Evolutionary conservation across 2,329 filamentous ascomycete species (phyloP).

Genomic region (Helicocarpus griseus): DNA sequence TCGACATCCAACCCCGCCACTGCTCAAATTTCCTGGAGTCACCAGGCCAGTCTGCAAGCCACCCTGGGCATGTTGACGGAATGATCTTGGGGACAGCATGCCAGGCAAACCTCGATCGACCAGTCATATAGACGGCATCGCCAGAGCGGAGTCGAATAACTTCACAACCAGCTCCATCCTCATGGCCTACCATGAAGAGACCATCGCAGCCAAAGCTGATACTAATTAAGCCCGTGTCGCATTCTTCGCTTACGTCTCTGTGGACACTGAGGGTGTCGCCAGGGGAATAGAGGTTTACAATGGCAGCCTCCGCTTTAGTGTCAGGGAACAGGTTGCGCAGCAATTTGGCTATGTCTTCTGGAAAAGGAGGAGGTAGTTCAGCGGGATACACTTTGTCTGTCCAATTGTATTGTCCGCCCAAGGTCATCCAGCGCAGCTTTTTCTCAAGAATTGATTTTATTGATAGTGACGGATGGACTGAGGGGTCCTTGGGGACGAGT

Average conservation of each 20-base stretch:
- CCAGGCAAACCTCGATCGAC: constrained; percentile 78
- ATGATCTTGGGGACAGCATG: constrained; percentile 88
- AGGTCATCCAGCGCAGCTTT: constrained; percentile 84
- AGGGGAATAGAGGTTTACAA: constrained; percentile 85
- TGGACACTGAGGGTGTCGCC: constrained; percentile 89
- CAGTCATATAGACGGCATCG: constrained; percentile 83
- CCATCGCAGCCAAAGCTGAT: constrained; percentile 85
- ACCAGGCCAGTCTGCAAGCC: constrained; percentile 65
- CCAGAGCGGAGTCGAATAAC: constrained; percentile 64
- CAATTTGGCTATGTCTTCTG: constrained; percentile 59
- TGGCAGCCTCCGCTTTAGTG: constrained; percentile 76
- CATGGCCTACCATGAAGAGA: constrained; percentile 73
- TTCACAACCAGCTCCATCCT: constrained; percentile 35
- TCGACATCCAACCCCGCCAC: constrained; percentile 81
- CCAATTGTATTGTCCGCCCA: constrained; percentile 97
- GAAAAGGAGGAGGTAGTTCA: constrained; percentile 60
- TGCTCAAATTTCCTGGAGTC: constrained; percentile 42
- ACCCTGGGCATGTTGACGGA: constrained; percentile 64
- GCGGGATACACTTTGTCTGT: constrained; percentile 72
- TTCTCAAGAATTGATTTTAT: constrained; percentile 62
- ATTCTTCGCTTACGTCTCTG: constrained; percentile 83
- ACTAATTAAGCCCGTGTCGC: constrained; percentile 68
- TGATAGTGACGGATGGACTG: constrained; percentile 64
- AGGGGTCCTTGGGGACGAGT: constrained; percentile 55
- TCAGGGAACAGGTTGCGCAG: constrained; percentile 63